phyloP scores from a whole-genome alignment of 306 rosid species.

The Lathyrus tuberosus region DNA sequence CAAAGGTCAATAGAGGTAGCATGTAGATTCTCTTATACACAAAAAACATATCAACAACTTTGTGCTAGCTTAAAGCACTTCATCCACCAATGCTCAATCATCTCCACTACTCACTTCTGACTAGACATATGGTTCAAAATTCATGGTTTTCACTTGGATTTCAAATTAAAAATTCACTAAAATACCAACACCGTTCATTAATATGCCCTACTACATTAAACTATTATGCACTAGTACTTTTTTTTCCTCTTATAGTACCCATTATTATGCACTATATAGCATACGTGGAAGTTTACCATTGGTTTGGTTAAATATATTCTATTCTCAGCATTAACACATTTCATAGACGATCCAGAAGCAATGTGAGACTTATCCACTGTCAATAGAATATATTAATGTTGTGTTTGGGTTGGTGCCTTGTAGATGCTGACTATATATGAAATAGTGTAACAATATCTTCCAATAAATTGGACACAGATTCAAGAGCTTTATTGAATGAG shows the following conservation, averaged over 20 bases:
- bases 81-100: conserved; percentile 21
- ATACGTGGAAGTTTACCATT: conserved; percentile 1
- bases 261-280: background rate
- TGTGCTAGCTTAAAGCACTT: conserved; percentile 22
- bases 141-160: background rate
- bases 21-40: conserved; percentile 33
- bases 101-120: conserved; percentile 18
- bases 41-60: background rate
- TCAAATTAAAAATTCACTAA: background rate
- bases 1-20: conserved; percentile 38
- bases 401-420: background rate
- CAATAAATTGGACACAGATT: conserved; percentile 2
- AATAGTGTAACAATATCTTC: conserved; percentile 19
- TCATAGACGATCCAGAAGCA: too few relatives aligned
- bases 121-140: conserved; percentile 24
- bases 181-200: conserved; percentile 2
- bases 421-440: background rate
- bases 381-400: too few relatives aligned
- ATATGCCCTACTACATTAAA: background rate
- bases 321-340: too few relatives aligned
- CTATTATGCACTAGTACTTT: conserved; percentile 5
- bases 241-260: background rate
- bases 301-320: conserved; percentile 1
- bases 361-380: too few relatives aligned
- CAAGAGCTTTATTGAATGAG: conserved; percentile 1